Evolutionary conservation across 306 rosid genomes (phyloP).

Genomic region (Erythrophleum fordii): DNA sequence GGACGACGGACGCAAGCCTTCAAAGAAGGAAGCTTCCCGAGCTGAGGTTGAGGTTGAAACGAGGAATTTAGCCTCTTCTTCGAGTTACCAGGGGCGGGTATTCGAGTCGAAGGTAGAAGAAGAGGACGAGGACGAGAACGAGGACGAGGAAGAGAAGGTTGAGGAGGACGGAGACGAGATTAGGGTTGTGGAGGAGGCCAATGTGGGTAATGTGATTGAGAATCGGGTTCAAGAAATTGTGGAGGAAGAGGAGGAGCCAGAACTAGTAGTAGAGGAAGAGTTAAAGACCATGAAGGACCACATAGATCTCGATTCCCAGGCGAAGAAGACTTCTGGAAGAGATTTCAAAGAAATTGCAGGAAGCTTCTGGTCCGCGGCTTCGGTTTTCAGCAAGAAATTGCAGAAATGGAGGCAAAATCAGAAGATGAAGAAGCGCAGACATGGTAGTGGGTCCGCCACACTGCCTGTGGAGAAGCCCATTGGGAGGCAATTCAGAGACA

Average conservation of each 20-base stretch:
- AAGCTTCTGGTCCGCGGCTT: conserved; percentile 97
- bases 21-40: conserved; percentile 46
- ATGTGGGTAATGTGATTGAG: conserved; percentile 53
- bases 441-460: conserved; percentile 75
- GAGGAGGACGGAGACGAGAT: conserved; percentile 33
- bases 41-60: conserved; percentile 48
- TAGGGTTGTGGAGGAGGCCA: conserved; percentile 55
- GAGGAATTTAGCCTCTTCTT: conserved; percentile 52
- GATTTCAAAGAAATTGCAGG: conserved; percentile 94
- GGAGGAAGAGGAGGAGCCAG: conserved; percentile 52
- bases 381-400: conserved; percentile 93
- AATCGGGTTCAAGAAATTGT: conserved; percentile 72
- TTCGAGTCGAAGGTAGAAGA: conserved; percentile 56
- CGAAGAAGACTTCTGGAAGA: conserved; percentile 72
- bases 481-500: conserved; percentile 86
- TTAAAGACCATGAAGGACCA: conserved; percentile 87
- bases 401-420: conserved; percentile 99
- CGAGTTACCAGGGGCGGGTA: conserved; percentile 58
- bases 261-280: conserved; percentile 47
- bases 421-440: conserved; percentile 85
- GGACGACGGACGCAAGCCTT: conserved; percentile 72
- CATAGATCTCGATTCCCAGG: conserved; percentile 86
- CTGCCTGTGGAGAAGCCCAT: conserved; percentile 96
- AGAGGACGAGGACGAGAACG: conserved; percentile 48
- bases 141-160: conserved; percentile 23